Evolutionary conservation across 305 asterid species (phyloP).

Genomic region (Rubia tinctorum): DNA sequence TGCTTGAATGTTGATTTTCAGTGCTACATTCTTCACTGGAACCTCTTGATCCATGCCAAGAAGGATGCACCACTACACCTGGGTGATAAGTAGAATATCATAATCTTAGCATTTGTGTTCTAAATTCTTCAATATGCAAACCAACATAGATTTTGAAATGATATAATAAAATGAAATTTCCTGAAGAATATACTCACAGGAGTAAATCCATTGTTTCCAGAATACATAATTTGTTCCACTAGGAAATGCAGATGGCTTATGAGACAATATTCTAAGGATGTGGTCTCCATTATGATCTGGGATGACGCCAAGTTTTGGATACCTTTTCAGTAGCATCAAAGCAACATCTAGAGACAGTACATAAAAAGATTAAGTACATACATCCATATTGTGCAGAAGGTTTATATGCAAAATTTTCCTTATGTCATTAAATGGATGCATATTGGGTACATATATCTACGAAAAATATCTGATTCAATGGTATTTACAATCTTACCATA

Average conservation of each 20-base stretch:
- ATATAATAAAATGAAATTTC: background rate
- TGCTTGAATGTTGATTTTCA: background rate
- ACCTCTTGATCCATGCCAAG: background rate
- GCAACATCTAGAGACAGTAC: conserved; percentile 26
- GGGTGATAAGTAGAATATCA: background rate
- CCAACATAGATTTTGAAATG: background rate
- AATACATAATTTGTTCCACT: conserved; percentile 25
- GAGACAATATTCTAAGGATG: conserved; percentile 30
- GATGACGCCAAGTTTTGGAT: conserved; percentile 31
- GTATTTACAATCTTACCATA: conserved; percentile 21
- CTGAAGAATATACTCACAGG: conserved; percentile 22
- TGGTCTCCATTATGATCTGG: conserved; percentile 30
- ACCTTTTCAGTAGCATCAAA: conserved; percentile 22
- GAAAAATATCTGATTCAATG: too few species aligned
- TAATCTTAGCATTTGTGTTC: background rate
- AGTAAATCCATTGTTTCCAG: conserved; percentile 33
- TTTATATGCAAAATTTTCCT: background rate
- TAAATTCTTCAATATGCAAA: background rate
- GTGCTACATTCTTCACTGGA: background rate
- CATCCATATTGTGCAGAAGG: background rate
- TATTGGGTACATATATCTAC: background rate
- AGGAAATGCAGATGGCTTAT: conserved; percentile 41
- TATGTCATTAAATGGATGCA: background rate
- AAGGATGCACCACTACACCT: conserved; percentile 19
- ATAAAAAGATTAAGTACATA: background rate